A percentile compares a stretch with the other conserved stretches of the same genome.
Evolutionary conservation across 768 basidiomycete species (phyloP).

Genomic region (Xerocomellus dryophilus): DNA sequence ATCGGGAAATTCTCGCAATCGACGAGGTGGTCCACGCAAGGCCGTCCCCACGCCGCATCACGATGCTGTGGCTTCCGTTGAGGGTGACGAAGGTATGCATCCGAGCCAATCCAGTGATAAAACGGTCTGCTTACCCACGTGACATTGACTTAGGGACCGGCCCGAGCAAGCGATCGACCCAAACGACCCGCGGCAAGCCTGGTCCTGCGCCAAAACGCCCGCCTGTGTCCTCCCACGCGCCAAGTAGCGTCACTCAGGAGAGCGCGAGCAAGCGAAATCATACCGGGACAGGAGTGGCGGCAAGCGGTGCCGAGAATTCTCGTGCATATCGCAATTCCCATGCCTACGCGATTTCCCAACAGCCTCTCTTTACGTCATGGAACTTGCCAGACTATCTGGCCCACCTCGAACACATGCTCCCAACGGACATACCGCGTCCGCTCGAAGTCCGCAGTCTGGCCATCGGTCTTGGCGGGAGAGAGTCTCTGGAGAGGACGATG

Average conservation of each 20-base stretch:
- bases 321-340: constrained; percentile 77
- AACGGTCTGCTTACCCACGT: constrained; percentile 32
- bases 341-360: constrained; percentile 75
- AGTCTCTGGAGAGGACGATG: constrained; percentile 56
- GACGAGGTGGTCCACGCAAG: constrained; percentile 33
- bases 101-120: constrained; percentile 6
- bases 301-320: constrained; percentile 46
- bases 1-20: constrained; percentile 29
- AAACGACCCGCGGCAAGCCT: constrained; percentile 40
- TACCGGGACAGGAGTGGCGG: constrained; percentile 33
- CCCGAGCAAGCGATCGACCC: constrained; percentile 34
- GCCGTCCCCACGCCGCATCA: constrained; percentile 16
- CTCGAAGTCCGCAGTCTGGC: constrained; percentile 62
- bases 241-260: constrained; percentile 39
- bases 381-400: constrained; percentile 89
- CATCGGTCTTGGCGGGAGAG: constrained; percentile 42
- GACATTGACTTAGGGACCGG: constrained; percentile 37
- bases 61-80: constrained; percentile 33
- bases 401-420: constrained; percentile 81
- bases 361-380: constrained; percentile 82
- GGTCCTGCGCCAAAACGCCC: constrained; percentile 32
- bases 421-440: constrained; percentile 69
- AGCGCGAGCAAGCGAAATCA: constrained; percentile 51
- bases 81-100: constrained; percentile 64
- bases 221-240: constrained; percentile 31